Evolutionary conservation across 306 rosid species (phyloP).

Genomic region (Cajanus cajan): DNA sequence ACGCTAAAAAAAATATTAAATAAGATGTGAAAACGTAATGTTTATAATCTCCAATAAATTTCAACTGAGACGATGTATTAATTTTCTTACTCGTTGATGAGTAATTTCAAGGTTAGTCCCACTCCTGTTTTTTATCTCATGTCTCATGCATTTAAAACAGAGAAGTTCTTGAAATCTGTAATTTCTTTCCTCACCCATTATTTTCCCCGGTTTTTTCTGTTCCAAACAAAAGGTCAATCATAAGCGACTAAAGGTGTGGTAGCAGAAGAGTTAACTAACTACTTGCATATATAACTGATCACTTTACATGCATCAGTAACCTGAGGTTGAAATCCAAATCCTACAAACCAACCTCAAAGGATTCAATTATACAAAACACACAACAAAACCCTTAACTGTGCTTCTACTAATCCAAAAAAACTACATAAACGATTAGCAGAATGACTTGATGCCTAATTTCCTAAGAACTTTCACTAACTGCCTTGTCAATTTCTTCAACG

Average conservation of each 20-base stretch:
- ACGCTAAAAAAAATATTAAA: too few species aligned
- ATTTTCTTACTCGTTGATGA: too few species aligned
- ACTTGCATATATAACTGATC: not conserved
- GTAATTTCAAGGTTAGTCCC: not conserved
- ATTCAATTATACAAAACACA: conserved; percentile 17
- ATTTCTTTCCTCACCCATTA: not conserved
- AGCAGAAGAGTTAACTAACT: not conserved
- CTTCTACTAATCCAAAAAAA: conserved; percentile 12
- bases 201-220: not conserved
- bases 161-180: not conserved
- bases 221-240: not conserved
- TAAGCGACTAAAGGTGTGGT: not conserved
- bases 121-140: not conserved
- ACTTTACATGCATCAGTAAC: conserved; percentile 29
- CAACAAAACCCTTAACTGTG: not conserved
- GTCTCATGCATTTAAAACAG: not conserved
- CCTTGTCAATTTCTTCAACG: conserved; percentile 73
- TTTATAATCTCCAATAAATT: too few species aligned
- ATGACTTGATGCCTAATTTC: conserved; percentile 11
- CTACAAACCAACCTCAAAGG: not conserved
- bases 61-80: too few species aligned
- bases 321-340: not conserved
- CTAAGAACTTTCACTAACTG: conserved; percentile 50
- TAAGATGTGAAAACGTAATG: too few species aligned
- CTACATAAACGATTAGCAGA: not conserved